Base-by-base conservation (phyloP, 176 grass and related monocot species). In the Eragrostis curvula region DNA sequence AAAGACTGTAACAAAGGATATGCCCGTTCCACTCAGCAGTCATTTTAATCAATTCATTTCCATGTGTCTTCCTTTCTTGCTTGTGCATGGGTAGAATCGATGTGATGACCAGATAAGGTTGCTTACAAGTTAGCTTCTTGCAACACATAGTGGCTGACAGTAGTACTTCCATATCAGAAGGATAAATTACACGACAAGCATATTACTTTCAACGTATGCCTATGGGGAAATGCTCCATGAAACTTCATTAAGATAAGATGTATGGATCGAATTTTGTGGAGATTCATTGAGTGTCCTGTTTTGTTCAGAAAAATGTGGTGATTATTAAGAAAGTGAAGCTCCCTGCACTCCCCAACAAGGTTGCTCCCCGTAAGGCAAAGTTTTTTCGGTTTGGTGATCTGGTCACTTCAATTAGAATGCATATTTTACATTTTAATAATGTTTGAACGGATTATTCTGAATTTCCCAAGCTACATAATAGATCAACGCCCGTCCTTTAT, bases 181-280 rank as follows among this genome's bases (percentile, higher is more conserved):
- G 41, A 48, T 73, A 20, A 41, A 60, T 74, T 57, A 72, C 18
- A 20, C 47, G 68, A 39, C 28, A 73, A 39, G 17, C 16, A 47
- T 71, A 44, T 63, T 63, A 39, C 3, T 50, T 79, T 52, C 59
- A 73, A 20, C 66, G 46, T 65, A 66, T 32, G 21, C 32, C 15
- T 53, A 53, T 15, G 23, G 63, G 47, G 18, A 51, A 32, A 30
- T 77, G 50, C 47, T 3, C 3, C 66, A 79, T 79, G 32, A 16
- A 23, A 23, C 41, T 5, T 43, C 48, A 42, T 42, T 32, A 79
- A 66, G 50, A 16, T 23, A 23, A 49, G 76, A 48, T 6, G 3
- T 48, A 49, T 85, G 9, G 27, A 49, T 63, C 23, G 48, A 70
- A 60, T 41, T 78, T 49, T 78, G 14, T 32, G 53, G 40, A 49